A percentile compares a stretch with the other conserved stretches of the same genome.
Evolutionary conservation across 345 rosid genomes (phyloP).

Genomic region (Camelina hispida): DNA sequence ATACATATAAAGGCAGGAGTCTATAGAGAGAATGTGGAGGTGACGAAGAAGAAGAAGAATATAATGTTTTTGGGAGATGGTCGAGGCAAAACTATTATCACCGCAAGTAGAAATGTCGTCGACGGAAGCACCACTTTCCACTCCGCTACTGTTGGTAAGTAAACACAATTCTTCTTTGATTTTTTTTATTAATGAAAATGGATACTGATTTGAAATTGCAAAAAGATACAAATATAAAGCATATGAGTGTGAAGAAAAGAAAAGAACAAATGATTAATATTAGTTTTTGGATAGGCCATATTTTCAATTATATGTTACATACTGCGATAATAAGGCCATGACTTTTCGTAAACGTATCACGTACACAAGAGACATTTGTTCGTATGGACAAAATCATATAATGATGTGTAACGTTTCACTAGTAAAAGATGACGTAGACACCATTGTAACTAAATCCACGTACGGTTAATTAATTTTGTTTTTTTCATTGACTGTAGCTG

Average conservation of each 20-base stretch:
- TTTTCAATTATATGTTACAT: neutral
- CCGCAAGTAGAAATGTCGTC: conserved; percentile 66
- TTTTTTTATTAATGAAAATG: neutral
- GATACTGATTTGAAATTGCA: neutral
- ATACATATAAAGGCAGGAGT: conserved; percentile 78
- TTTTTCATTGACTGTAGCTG: conserved; percentile 50
- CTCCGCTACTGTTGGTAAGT: conserved; percentile 97
- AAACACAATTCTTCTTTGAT: neutral
- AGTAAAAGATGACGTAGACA: neutral
- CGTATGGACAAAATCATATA: neutral
- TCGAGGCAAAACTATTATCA: conserved; percentile 64
- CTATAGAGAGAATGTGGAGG: conserved; percentile 80
- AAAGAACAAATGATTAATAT: neutral
- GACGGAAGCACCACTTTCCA: conserved; percentile 87
- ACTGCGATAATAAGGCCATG: neutral
- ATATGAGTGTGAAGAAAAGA: neutral
- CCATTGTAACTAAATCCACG: neutral
- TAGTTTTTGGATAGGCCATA: neutral
- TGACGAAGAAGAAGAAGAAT: conserved; percentile 64
- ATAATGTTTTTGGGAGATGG: conserved; percentile 91
- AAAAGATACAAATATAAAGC: neutral
- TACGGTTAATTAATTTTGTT: neutral
- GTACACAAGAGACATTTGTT: neutral
- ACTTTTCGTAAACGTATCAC: conserved; percentile 2
- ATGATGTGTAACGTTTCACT: neutral